Base-by-base conservation (phyloP, 176 grass and related monocot species). In the Juncus effusus region DNA sequence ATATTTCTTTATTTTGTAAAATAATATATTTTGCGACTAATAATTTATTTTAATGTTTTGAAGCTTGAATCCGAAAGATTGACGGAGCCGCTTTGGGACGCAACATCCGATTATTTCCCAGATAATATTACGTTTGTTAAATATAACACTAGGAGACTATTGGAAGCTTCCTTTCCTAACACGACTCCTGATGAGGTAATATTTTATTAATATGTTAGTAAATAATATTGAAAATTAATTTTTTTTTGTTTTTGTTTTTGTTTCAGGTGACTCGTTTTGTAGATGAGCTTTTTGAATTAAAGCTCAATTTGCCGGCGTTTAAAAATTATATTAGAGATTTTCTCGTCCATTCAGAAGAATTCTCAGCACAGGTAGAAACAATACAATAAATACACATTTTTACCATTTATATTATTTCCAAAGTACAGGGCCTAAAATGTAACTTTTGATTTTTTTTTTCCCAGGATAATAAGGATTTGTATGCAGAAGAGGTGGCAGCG, bases 381-480 rank as follows among this genome's bases (percentile, higher is more conserved):
- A n/a, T n/a, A n/a, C n/a, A 38, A 55, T 36, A 56, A 15, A 9
- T 69, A 40, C 10, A 38, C 49, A 37, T 38, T 40, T 39, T n/a
- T 40, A n/a, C 56, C 58, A 4, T 2, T 45, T 71, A 19, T 28
- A 41, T 11, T 72, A 15, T 3, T 42, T 69, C 16, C 38, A 13
- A 57, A 59, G 38, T 59, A 59, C 40, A 1, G 13, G 40, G 28
- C 16, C 16, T 37, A 6, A 15, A 57, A 45, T 45, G 42, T 45
- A 45, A 45, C 5, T 45, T 45, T n/a, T n/a, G n/a, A n/a, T 7
- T 4, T 45, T 45, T 45, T 65, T 3, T 39, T 60, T 83, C 0
- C 62, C 82, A 99, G 95, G 95, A 99, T 78, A 99, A 99, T 63
- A 99, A 99, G 79, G 95, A 99, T 82, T 72, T 99, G 38, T 99